Base-by-base conservation (phyloP, 305 asterid genomes). In the Plantago coronopus region DNA sequence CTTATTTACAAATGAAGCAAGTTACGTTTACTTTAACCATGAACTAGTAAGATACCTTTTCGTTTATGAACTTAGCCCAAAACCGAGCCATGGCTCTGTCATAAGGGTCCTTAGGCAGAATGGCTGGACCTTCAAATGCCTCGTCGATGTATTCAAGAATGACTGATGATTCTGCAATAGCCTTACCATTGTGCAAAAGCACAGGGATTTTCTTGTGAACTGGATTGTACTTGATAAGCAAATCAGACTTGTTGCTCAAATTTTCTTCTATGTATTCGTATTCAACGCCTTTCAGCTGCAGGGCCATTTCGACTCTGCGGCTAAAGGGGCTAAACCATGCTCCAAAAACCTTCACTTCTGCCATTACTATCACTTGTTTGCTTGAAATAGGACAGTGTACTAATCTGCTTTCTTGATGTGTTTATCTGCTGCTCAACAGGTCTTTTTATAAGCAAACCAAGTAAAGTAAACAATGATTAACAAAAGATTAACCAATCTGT, bases 181-280 rank as follows among this genome's bases (percentile, higher is more conserved):
- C 18, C 18, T 9, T 45, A 16, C 18, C 18, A 2, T 45, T 45
- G n/a, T 45, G 49, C 22, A 43, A 5, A 15, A 42, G 46, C 46
- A 8, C 47, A 9, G 47, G 17, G 3, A 43, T 5, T 43, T 43
- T 43, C 47, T 43, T 43, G 3, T 27, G 34, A 27, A 27, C 34
- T 3, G 34, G 34, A 8, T 27, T 27, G 34, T 27, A 27, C 34
- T 27, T 27, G 7, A 27, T 8, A 27, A 27, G 34, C 7, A 27
- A 5, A 8, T 27, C 34, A 8, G 34, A 27, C 34, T 80, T 80
- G 58, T 62, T 77, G 5, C 10, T 31, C 19, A 71, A n/a, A n/a
- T 80, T 76, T 72, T 80, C 74, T 20, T 55, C 76, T 0, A 74
- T 14, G 17, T 20, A 69, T 59, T 80, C 76, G 54, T 77, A 80